Evolutionary conservation across 2,329 filamentous ascomycete species (phyloP), one percentile per base, ranked within the genome.

Genomic region (Xylaria sp.): DNA sequence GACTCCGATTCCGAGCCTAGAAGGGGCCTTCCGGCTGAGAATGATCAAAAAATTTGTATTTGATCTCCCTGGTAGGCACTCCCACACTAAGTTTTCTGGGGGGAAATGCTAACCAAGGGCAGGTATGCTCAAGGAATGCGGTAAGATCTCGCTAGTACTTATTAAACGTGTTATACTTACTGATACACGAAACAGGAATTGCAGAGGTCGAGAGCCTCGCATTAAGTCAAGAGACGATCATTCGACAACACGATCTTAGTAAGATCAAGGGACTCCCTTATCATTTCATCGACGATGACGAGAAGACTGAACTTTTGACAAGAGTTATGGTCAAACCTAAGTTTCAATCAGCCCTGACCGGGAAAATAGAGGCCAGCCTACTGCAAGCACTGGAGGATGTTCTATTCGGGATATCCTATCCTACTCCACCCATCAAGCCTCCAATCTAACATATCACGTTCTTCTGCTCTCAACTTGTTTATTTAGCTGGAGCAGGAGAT

Each of bases 271-370:
- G 59, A n/a, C 56, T 71, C 28, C 51, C 65, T 17, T 56, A 33
- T 42, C 40, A 44, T 28, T 69, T 66, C 59, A 58, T 65, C 7
- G 11, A 63, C 6, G 48, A 69, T 9, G 66, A 63, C 0, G 31
- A 63, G 28, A 71, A 72, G 58, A 59, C 56, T 9, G 70, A 72
- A 33, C 56, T 72, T 15, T 33, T 72, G 20, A 71, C 71, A 26
- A 65, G 71, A 49, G 26, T 71, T 26, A 57, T 63, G 58, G 66
- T 59, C 15, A 69, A 46, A 42, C 59, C 59, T 15, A 60, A 59
- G 42, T 72, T 68, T 33, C 49, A n/a, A 9, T 44, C n/a, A 49
- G 59, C 42, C 6, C 42, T 72, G 6, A 44, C 40, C n/a, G 40
- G 33, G 28, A 65, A 31, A 17, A 36, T 72, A 11, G 61, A 59